These are phyloP conservation scores for Lentinula sp. DNA, from an alignment of 768 basidiomycete genomes.

Conservation along the genomic window DNA sequence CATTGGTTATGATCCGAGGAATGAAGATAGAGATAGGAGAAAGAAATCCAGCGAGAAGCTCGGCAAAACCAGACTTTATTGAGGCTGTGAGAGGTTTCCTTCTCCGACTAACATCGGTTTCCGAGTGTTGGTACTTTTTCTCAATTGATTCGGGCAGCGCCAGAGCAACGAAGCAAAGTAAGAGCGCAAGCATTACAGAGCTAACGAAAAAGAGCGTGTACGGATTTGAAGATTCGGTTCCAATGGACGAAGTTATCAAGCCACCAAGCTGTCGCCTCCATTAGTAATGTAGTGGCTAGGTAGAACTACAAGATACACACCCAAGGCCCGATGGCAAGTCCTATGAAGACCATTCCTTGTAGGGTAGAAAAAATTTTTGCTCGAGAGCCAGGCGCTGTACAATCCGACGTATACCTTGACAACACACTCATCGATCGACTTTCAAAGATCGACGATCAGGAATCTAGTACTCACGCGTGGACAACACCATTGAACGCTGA, in stretches of 20 bases:
- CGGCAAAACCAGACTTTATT: slow-evolving; percentile 17
- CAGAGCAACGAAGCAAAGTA: slow-evolving; percentile 34
- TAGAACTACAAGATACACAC: slow-evolving; percentile 35
- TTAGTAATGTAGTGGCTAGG: neutral
- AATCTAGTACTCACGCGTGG: slow-evolving; percentile 47
- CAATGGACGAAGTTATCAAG: neutral
- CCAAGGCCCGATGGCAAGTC: slow-evolving; percentile 74
- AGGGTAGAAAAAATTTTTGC: slow-evolving; percentile 57
- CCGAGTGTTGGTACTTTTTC: slow-evolving; percentile 10
- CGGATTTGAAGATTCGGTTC: slow-evolving; percentile 23
- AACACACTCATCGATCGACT: slow-evolving; percentile 21
- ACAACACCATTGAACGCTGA: slow-evolving; percentile 59
- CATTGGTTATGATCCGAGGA: slow-evolving; percentile 40
- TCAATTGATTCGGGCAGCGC: slow-evolving; percentile 50
- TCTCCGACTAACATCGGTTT: neutral
- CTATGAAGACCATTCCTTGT: slow-evolving; percentile 71
- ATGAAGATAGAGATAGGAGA: slow-evolving; percentile 66
- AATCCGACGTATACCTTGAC: slow-evolving; percentile 46
- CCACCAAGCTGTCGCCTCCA: slow-evolving; percentile 1
- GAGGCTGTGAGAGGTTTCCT: slow-evolving; percentile 25
- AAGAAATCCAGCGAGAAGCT: slow-evolving; percentile 40
- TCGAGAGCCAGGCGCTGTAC: slow-evolving; percentile 44
- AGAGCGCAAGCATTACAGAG: slow-evolving; percentile 28
- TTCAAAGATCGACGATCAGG: slow-evolving; percentile 22
- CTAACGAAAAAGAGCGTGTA: slow-evolving; percentile 43